Evolutionary conservation across 2,329 filamentous ascomycete species (phyloP), one percentile per base, ranked within the genome.

Genomic region (Aspergillus nomiae): DNA sequence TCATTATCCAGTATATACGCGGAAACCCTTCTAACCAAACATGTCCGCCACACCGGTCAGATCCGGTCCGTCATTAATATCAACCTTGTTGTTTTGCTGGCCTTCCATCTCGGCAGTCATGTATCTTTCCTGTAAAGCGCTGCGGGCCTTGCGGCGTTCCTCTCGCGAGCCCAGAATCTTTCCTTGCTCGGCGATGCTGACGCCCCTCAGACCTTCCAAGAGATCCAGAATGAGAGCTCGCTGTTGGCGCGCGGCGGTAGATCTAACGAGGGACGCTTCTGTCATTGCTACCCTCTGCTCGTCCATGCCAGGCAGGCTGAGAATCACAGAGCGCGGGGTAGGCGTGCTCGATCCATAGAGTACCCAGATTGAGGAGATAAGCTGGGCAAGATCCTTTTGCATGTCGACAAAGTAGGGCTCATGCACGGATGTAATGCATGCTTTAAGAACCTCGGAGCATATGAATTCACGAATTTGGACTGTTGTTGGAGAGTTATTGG

Each of bases 341-440:
- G 83, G 73, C 9, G 90, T 94, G 36, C 86, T 78, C 0, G 86
- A 82, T 14, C 87, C 87, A 74, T 97, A 97, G 65, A 91, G 86
- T 10, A 90, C 85, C 70, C 97, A 84, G 65, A 98, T 95, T 4
- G 89, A 87, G 0, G 94, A 94, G 65, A 99, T 97, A 43, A 98
- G 84, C 26, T 89, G 87, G 0, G 93, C 94, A 26, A 99, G 85
- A 58, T 99, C 94, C 74, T 94, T 94, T 73, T 99, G 95, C 65
- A 96, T 87, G 69, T 99, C 95, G 38, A 97, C 94, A 77, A 98
- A 99, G 77, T 98, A 97, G 0, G 92, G 90, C 69, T 99, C 95
- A 78, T 98, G 92, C 57, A 99, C 87, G 2, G 92, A 96, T 1
- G 90, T 92, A 74, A 97, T 92, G 72, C 91, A 94, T 0, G 93